Percentiles rank a stretch among this genome's conserved stretches.
These are phyloP conservation scores for Kuraishia cidri DNA, from an alignment of 805 yeast genomes.

Conservation along the genomic window DNA sequence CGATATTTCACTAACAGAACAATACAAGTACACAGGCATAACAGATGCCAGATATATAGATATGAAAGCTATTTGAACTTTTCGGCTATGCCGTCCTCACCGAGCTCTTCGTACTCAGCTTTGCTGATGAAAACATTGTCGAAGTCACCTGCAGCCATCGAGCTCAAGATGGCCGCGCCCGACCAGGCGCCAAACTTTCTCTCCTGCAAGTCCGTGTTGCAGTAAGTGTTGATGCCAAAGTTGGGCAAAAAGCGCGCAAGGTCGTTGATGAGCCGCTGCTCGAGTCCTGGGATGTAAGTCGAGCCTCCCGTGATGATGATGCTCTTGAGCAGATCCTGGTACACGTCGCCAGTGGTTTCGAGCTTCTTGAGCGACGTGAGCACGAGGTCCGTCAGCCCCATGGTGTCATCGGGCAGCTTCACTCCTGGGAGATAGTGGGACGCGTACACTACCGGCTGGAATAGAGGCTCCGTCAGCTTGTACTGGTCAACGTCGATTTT, in stretches of 20 bases:
- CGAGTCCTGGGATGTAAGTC: slow-evolving; percentile 44
- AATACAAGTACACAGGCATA: too few relatives aligned
- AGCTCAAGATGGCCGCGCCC: slow-evolving; percentile 63
- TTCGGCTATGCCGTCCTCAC: slow-evolving; percentile 35
- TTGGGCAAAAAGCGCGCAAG: slow-evolving; percentile 45
- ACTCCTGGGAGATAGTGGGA: slow-evolving; percentile 25
- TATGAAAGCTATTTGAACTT: slow-evolving; percentile 25
- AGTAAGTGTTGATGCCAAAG: slow-evolving; percentile 28
- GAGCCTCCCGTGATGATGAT: slow-evolving; percentile 57
- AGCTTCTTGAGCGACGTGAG: slow-evolving; percentile 33
- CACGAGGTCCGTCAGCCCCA: slow-evolving; percentile 37
- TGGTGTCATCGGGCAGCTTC: slow-evolving; percentile 37
- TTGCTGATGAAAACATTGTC: slow-evolving; percentile 55
- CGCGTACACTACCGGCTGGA: slow-evolving; percentile 50
- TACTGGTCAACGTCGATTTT: slow-evolving; percentile 44
- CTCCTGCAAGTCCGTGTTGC: slow-evolving; percentile 34
- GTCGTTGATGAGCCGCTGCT: slow-evolving; percentile 47
- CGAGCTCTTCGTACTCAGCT: slow-evolving; percentile 58
- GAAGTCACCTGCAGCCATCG: slow-evolving; percentile 38
- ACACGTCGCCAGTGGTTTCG: slow-evolving; percentile 31
- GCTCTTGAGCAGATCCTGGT: slow-evolving; percentile 29
- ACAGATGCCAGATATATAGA: too few relatives aligned
- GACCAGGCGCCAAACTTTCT: slow-evolving; percentile 57
- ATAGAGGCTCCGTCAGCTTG: slow-evolving; percentile 56
- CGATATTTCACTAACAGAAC: too few relatives aligned